Evolutionary conservation across 2,329 filamentous ascomycete species (phyloP).

Genomic region (Hypoxylon sp.): DNA sequence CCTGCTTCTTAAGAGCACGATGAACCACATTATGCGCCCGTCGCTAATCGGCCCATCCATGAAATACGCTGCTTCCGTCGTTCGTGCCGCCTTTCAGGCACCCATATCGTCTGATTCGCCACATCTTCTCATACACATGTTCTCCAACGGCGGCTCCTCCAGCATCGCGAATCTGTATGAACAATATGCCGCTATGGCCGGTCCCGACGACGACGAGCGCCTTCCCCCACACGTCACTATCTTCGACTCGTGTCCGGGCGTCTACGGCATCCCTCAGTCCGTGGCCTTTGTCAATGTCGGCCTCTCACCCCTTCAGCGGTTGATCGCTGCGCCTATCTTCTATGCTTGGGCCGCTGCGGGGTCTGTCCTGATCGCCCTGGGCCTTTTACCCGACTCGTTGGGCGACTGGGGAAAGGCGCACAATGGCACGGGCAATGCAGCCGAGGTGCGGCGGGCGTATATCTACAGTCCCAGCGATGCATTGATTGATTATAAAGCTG

Average conservation of each 20-base stretch:
- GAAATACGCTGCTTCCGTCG: slow-evolving; percentile 12
- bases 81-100: background rate
- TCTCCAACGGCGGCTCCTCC: slow-evolving; percentile 29
- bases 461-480: slow-evolving; percentile 35
- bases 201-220: slow-evolving; percentile 9
- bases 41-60: slow-evolving; percentile 7
- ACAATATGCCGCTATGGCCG: background rate
- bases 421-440: slow-evolving; percentile 15
- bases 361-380: slow-evolving; percentile 8
- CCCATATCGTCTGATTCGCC: slow-evolving; percentile 4
- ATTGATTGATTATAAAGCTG: slow-evolving; percentile 19
- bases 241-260: slow-evolving; percentile 26
- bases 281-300: slow-evolving; percentile 9
- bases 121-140: slow-evolving; percentile 21
- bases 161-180: slow-evolving; percentile 19
- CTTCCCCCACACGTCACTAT: slow-evolving; percentile 24
- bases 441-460: slow-evolving; percentile 35
- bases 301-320: slow-evolving; percentile 9
- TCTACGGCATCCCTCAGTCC: slow-evolving; percentile 7
- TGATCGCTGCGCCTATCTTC: slow-evolving; percentile 13
- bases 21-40: background rate
- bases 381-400: slow-evolving; percentile 17
- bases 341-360: slow-evolving; percentile 6
- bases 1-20: slow-evolving; percentile 19
- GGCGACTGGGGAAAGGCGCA: slow-evolving; percentile 27